phyloP scores from a whole-genome alignment of 2,329 filamentous ascomycete genomes.

The Cytospora leucostoma region DNA sequence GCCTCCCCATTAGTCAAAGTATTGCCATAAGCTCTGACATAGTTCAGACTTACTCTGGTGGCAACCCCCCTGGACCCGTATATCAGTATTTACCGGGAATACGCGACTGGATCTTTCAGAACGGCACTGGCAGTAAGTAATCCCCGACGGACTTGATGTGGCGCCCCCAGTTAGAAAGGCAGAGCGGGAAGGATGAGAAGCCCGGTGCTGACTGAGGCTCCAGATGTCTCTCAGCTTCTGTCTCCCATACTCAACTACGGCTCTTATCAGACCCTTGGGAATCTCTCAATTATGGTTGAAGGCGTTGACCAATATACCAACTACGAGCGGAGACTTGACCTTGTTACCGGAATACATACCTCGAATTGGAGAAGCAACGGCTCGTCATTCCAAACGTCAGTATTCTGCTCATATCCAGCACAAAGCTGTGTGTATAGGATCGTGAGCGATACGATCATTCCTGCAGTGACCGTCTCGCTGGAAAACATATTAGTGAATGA shows the following conservation, averaged over 20 bases:
- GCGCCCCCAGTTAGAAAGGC: too few relatives aligned
- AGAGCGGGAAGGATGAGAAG: neutral
- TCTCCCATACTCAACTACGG: constrained; percentile 46
- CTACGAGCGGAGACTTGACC: constrained; percentile 47
- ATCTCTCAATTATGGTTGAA: constrained; percentile 44
- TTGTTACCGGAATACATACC: constrained; percentile 44
- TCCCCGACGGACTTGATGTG: too few relatives aligned
- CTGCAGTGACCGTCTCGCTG: constrained; percentile 43
- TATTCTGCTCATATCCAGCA: constrained; percentile 49
- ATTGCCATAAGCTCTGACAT: neutral
- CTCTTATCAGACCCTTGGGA: constrained; percentile 49
- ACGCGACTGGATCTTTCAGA: constrained; percentile 49
- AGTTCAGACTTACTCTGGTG: constrained; percentile 45
- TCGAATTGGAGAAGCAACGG: constrained; percentile 40
- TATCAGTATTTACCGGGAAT: constrained; percentile 43
- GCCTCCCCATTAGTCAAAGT: too few relatives aligned
- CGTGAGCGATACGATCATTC: constrained; percentile 35
- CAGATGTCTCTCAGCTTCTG: constrained; percentile 42
- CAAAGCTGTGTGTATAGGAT: constrained; percentile 36
- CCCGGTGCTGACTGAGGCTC: neutral
- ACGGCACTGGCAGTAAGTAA: constrained; percentile 49
- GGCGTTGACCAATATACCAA: constrained; percentile 34
- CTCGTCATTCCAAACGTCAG: constrained; percentile 36
- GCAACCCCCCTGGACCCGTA: constrained; percentile 44
- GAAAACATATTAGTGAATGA: constrained; percentile 39